These are phyloP conservation scores for Phytophthora pini DNA, from an alignment of 352 stramenopile genomes.

Conservation along the genomic window DNA sequence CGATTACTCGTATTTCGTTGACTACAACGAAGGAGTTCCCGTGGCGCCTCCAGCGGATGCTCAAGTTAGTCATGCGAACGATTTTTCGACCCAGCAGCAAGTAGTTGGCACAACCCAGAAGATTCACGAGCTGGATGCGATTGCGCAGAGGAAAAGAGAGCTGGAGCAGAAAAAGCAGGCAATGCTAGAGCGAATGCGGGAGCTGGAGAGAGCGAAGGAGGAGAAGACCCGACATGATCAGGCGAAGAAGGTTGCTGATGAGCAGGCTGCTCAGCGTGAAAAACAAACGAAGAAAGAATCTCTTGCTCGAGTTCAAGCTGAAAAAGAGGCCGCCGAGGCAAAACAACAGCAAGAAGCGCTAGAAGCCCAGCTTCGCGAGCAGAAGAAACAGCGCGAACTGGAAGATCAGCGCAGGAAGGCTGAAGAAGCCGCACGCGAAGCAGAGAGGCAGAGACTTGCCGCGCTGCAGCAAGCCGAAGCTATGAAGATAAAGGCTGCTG, in stretches of 20 bases:
- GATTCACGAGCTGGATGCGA: conserved; percentile 58
- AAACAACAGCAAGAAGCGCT: conserved; percentile 42
- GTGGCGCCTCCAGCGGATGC: conserved; percentile 4
- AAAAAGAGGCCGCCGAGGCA: conserved; percentile 44
- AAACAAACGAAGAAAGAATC: conserved; percentile 30
- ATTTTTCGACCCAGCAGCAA: conserved; percentile 10
- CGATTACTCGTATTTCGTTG: conserved; percentile 74
- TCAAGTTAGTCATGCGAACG: neutral
- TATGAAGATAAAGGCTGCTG: conserved; percentile 38
- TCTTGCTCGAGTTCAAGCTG: conserved; percentile 33
- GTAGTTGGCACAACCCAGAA: conserved; percentile 29
- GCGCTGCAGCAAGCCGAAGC: conserved; percentile 32
- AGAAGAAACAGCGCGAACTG: conserved; percentile 53
- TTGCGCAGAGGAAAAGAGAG: conserved; percentile 61
- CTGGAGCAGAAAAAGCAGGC: conserved; percentile 64
- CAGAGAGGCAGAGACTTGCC: conserved; percentile 33
- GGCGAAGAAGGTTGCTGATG: conserved; percentile 42
- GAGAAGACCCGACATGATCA: conserved; percentile 52
- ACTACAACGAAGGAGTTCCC: conserved; percentile 41
- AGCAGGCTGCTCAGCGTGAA: conserved; percentile 35
- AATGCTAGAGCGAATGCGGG: conserved; percentile 57
- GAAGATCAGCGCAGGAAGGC: conserved; percentile 44
- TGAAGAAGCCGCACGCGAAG: conserved; percentile 48
- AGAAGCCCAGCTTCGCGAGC: conserved; percentile 40
- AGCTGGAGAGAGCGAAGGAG: conserved; percentile 57